These are phyloP conservation scores for Aphanomyces cochlioides DNA, from an alignment of 352 stramenopile genomes.

Conservation along the genomic window DNA sequence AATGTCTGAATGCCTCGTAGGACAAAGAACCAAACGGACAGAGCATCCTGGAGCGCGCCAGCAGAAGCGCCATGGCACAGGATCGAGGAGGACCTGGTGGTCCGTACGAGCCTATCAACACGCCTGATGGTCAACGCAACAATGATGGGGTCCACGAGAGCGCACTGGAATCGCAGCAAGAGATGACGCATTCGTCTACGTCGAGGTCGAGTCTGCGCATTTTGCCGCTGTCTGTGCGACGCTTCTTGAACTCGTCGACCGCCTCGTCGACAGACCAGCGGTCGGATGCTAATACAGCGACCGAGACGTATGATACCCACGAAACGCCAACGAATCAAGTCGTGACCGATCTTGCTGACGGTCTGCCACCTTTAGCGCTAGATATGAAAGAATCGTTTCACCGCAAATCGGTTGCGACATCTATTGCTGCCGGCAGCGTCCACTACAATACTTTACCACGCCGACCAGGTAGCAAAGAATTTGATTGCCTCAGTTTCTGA, in stretches of 20 bases:
- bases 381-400: slow-evolving; percentile 22
- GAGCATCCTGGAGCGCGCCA: neutral
- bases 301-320: slow-evolving; percentile 21
- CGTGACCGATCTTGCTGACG: slow-evolving; percentile 21
- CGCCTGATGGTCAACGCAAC: neutral
- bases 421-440: neutral
- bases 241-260: neutral
- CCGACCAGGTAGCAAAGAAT: neutral
- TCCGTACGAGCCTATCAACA: slow-evolving; percentile 3
- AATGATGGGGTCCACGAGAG: too few relatives aligned
- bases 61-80: neutral
- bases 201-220: neutral
- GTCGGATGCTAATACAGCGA: neutral
- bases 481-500: neutral
- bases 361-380: slow-evolving; percentile 10
- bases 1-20: neutral
- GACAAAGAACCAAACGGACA: neutral
- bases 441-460: neutral
- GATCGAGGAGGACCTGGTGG: neutral
- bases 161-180: neutral
- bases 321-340: slow-evolving; percentile 20
- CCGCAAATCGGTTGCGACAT: slow-evolving; percentile 18
- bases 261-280: neutral
- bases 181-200: neutral
- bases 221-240: neutral